Conservation (phyloP, 352 stramenopile species). For the Thraustotheca clavata region DNA sequence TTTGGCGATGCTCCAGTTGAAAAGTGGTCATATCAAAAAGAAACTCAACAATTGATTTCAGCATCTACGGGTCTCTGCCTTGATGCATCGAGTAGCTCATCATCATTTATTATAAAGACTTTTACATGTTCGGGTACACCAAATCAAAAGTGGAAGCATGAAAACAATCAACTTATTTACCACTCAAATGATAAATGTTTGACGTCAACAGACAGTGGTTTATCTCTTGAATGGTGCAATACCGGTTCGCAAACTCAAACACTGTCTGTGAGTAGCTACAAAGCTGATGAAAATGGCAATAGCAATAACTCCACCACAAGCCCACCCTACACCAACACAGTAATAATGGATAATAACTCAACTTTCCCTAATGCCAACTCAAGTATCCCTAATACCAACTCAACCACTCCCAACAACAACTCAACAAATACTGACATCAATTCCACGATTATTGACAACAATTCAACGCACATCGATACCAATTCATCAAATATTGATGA, state of each 20-base stretch:
- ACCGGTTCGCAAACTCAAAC: not conserved
- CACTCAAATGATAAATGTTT: not conserved
- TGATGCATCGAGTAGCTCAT: not conserved
- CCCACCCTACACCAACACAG: too few relatives aligned
- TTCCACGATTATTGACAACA: not conserved
- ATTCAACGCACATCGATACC: not conserved
- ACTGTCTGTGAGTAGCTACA: not conserved
- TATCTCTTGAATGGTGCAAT: not conserved
- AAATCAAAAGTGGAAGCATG: slow-evolving; percentile 10
- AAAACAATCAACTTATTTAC: not conserved
- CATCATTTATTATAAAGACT: not conserved
- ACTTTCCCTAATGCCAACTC: too few relatives aligned
- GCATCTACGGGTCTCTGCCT: not conserved
- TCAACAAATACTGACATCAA: too few relatives aligned
- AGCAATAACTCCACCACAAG: too few relatives aligned
- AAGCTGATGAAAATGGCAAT: not conserved
- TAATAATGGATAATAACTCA: too few relatives aligned
- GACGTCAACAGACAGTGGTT: not conserved
- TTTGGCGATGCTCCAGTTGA: not conserved
- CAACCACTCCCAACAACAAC: too few relatives aligned
- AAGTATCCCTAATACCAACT: too few relatives aligned
- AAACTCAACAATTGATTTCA: not conserved
- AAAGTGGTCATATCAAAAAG: not conserved
- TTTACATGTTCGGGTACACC: not conserved
- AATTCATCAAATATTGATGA: not conserved